Evolutionary conservation across 2,329 filamentous ascomycete species (phyloP).

Genomic region (Tolypocladium album): DNA sequence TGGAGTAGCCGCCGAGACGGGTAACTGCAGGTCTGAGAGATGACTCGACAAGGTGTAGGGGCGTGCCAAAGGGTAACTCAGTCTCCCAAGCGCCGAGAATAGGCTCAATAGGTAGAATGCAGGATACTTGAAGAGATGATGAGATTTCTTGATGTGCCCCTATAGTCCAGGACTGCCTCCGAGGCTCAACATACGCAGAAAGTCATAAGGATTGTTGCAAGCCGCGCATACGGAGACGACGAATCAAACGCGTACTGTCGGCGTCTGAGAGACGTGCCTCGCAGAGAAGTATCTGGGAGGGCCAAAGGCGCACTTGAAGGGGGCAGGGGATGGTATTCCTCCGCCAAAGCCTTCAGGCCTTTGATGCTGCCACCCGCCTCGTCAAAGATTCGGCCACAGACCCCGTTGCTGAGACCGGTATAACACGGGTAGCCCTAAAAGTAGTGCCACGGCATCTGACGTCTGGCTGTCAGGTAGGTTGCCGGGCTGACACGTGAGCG

Average conservation of each 20-base stretch:
- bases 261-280: neutral
- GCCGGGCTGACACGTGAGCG: conserved; percentile 3
- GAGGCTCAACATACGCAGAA: neutral
- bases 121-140: neutral
- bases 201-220: neutral
- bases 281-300: neutral
- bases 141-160: neutral
- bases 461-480: conserved; percentile 1
- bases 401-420: conserved; percentile 1
- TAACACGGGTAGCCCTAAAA: neutral
- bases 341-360: conserved; percentile 1
- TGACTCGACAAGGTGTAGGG: conserved; percentile 1
- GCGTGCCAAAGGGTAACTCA: neutral
- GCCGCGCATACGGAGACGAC: neutral
- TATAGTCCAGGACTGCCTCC: neutral
- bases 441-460: conserved; percentile 3
- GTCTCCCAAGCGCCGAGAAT: neutral
- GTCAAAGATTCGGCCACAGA: conserved; percentile 1
- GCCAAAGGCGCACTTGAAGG: neutral
- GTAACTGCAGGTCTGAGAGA: conserved; percentile 8
- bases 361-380: conserved; percentile 2
- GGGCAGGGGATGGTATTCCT: neutral
- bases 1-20: conserved; percentile 8
- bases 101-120: no score
- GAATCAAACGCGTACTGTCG: neutral